Evolutionary conservation across 1,284 basidiomycete species (phyloP).

Genomic region (Leccinum pallidistipes): DNA sequence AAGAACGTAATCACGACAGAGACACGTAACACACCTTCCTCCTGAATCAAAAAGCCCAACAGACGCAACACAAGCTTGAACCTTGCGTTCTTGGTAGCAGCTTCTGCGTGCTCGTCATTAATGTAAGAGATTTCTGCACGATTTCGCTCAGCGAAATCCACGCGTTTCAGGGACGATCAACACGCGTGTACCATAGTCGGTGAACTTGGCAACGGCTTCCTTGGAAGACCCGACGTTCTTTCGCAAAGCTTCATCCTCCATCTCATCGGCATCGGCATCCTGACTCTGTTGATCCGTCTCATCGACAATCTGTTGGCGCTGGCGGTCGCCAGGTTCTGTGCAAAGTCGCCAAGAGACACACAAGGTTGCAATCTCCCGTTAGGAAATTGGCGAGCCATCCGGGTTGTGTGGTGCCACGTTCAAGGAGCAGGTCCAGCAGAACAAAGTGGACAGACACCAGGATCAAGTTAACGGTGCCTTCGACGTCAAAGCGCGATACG

Average conservation of each 20-base stretch:
- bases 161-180: background rate
- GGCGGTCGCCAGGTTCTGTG: conserved; percentile 30
- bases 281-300: conserved; percentile 58
- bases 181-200: conserved; percentile 66
- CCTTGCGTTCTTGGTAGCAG: conserved; percentile 72
- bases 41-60: conserved; percentile 57
- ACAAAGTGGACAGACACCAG: background rate
- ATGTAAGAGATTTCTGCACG: conserved; percentile 70
- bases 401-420: background rate
- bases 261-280: conserved; percentile 44
- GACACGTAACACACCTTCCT: conserved; percentile 51
- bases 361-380: background rate
- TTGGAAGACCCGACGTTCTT: conserved; percentile 54
- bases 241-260: conserved; percentile 39
- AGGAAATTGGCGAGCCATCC: background rate
- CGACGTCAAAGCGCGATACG: conserved; percentile 11
- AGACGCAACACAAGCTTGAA: conserved; percentile 83
- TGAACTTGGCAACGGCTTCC: conserved; percentile 72
- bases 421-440: background rate
- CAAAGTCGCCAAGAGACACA: background rate
- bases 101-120: conserved; percentile 70
- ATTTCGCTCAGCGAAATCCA: conserved; percentile 2
- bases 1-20: conserved; percentile 5
- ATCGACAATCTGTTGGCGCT: conserved; percentile 70
- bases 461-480: conserved; percentile 15